Conservation (phyloP, 2,329 filamentous ascomycete genomes). For the Capronia americana region DNA sequence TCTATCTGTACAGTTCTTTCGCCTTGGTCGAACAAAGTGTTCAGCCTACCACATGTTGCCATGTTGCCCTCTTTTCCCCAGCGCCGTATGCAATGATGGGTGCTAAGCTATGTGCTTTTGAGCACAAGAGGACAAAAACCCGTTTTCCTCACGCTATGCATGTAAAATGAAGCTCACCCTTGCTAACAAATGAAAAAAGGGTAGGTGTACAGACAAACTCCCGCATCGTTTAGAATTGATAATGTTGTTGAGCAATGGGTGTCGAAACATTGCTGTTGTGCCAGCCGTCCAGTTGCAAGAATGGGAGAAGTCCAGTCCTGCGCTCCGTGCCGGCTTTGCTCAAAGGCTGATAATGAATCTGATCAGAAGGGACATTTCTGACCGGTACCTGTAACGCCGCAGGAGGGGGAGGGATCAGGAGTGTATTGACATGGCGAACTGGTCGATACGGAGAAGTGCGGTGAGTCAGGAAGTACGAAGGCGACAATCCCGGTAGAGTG, state of each 20-base stretch:
- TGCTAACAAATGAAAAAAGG: constrained; percentile 2
- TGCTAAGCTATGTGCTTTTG: constrained; percentile 22
- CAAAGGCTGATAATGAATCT: constrained; percentile 84
- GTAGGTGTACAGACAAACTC: constrained; percentile 2
- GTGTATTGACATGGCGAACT: constrained; percentile 83
- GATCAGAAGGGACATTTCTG: constrained; percentile 66
- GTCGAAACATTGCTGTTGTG: constrained; percentile 41
- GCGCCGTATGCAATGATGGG: constrained; percentile 23
- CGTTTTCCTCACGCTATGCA: constrained; percentile 32
- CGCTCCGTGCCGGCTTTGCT: constrained; percentile 72
- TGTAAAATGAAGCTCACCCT: constrained; percentile 6
- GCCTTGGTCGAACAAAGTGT: constrained; percentile 10
- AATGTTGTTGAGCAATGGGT: constrained; percentile 35
- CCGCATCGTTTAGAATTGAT: constrained; percentile 26
- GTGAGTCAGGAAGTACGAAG: constrained; percentile 84
- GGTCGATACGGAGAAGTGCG: constrained; percentile 92
- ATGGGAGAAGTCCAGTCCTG: constrained; percentile 70
- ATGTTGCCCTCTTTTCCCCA: constrained; percentile 9
- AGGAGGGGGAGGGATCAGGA: constrained; percentile 86
- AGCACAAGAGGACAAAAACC: constrained; percentile 13
- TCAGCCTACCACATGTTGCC: constrained; percentile 7
- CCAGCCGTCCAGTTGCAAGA: constrained; percentile 53
- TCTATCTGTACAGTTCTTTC: constrained; percentile 30
- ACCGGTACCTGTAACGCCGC: constrained; percentile 78
- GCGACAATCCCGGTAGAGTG: constrained; percentile 75